Evolutionary conservation across 495 filamentous ascomycete genomes (phyloP).

Genomic region (Penicillium roqueforti): DNA sequence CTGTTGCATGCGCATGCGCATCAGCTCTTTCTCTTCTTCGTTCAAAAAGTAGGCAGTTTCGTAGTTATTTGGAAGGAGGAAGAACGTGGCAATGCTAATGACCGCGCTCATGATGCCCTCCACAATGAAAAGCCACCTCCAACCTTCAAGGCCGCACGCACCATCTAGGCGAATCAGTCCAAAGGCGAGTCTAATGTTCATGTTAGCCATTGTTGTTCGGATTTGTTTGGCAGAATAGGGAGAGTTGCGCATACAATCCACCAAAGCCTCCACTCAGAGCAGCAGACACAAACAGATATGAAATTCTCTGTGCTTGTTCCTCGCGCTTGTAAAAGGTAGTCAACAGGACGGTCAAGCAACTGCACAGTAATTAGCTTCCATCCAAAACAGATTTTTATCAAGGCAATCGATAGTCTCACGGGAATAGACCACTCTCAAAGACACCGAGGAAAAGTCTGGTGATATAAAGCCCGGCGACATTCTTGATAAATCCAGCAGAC

Average conservation of each 20-base stretch:
- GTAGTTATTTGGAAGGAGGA: slow-evolving; percentile 12
- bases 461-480: slow-evolving; percentile 32
- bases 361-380: slow-evolving; percentile 17
- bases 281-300: slow-evolving; percentile 24
- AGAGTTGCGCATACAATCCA: slow-evolving; percentile 6
- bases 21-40: slow-evolving; percentile 15
- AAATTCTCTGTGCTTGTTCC: slow-evolving; percentile 18
- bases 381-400: slow-evolving; percentile 12
- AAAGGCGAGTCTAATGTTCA: slow-evolving; percentile 23
- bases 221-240: not conserved
- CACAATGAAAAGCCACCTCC: slow-evolving; percentile 43
- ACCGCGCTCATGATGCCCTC: slow-evolving; percentile 30
- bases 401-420: slow-evolving; percentile 17
- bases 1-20: slow-evolving; percentile 15
- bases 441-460: slow-evolving; percentile 31
- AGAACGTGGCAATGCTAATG: slow-evolving; percentile 16
- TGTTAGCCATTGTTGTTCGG: not conserved
- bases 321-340: slow-evolving; percentile 23
- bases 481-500: slow-evolving; percentile 24
- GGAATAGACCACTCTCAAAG: slow-evolving; percentile 33
- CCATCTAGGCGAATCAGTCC: slow-evolving; percentile 33
- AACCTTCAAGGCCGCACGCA: slow-evolving; percentile 28
- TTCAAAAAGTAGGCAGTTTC: slow-evolving; percentile 18
- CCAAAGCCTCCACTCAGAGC: slow-evolving; percentile 29
- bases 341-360: slow-evolving; percentile 28